Evolutionary conservation across 805 yeast genomes (phyloP), one percentile per base, ranked within the genome.

Genomic region (Ogataea degrootiae): DNA sequence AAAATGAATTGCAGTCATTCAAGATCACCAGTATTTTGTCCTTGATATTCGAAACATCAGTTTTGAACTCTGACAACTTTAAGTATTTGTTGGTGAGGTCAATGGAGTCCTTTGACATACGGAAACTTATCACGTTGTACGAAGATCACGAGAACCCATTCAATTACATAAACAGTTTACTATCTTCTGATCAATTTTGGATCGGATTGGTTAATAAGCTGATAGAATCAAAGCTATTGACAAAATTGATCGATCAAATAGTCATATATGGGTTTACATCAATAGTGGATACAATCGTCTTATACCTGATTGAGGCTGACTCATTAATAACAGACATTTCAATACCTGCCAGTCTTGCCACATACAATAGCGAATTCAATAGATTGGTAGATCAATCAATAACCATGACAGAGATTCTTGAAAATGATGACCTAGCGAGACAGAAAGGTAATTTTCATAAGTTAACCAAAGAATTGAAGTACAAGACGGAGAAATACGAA

Each of bases 261-360:
- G 47, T 62, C 7, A 48, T 61, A 6, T 60, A 59, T 48, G 66
- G 66, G 11, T 55, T 54, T 29, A 35, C 47, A n/a, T 51, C 63
- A 8, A 45, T 60, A 5, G 43, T 58, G 15, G 61, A 55, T 15
- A 49, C 55, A 2, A 37, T 63, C 3, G 50, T 59, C 2, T 8
- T n/a, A 6, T 45, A 37, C 37, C 38, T 54, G 2, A 39, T 48
- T 8, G 45, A 47, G 22, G 41, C 49, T 5, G 34, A 42, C 2
- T 22, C 29, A 4, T 12, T 41, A 12, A 17, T 15, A 3, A 11
- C 31, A 26, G 31, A 21, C 2, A 34, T 55, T 3, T 16, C n/a
- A 4, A 43, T 47, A 7, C 44, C 35, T 6, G 41, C 42, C 8
- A 47, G 43, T 19, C 38, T 50, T 6, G 37, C 46, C 5, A 39